These are phyloP conservation scores for Cordyceps farinosa DNA, from an alignment of 2,329 filamentous ascomycete genomes.

Conservation along the genomic window DNA sequence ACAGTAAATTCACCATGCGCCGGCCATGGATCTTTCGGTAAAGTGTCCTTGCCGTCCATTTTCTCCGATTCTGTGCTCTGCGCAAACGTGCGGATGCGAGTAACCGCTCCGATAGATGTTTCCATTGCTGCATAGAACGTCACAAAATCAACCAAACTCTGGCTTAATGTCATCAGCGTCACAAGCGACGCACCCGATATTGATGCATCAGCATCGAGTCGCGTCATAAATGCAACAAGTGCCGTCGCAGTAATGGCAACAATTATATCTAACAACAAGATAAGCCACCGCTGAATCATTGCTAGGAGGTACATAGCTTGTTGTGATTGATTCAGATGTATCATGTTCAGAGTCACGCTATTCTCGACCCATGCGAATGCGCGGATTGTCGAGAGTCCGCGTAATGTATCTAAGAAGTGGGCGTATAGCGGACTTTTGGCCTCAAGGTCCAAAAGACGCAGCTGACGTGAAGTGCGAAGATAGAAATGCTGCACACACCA, in stretches of 20 bases:
- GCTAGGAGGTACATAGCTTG: slow-evolving; percentile 54
- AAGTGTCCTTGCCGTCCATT: not conserved
- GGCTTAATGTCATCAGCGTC: slow-evolving; percentile 35
- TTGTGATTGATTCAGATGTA: slow-evolving; percentile 50
- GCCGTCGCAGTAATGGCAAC: slow-evolving; percentile 45
- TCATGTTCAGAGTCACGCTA: slow-evolving; percentile 41
- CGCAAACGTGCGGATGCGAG: slow-evolving; percentile 21
- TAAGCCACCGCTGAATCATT: slow-evolving; percentile 55
- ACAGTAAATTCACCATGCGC: slow-evolving; percentile 20
- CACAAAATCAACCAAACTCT: slow-evolving; percentile 21
- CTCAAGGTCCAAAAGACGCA: slow-evolving; percentile 37
- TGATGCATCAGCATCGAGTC: slow-evolving; percentile 30
- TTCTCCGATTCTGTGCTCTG: slow-evolving; percentile 19
- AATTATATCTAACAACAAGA: slow-evolving; percentile 45
- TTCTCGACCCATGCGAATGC: slow-evolving; percentile 50
- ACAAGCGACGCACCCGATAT: slow-evolving; percentile 37
- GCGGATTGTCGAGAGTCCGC: slow-evolving; percentile 50
- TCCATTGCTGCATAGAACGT: slow-evolving; percentile 27
- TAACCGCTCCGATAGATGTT: slow-evolving; percentile 24
- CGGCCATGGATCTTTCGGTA: slow-evolving; percentile 22
- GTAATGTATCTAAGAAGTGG: slow-evolving; percentile 52
- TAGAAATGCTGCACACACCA: slow-evolving; percentile 30
- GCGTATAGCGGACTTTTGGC: slow-evolving; percentile 38
- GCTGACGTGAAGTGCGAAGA: slow-evolving; percentile 28
- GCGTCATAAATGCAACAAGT: slow-evolving; percentile 44